These are phyloP conservation scores for Carex sylvatica DNA, from an alignment of 202 grass and related monocot genomes.

Conservation along the genomic window DNA sequence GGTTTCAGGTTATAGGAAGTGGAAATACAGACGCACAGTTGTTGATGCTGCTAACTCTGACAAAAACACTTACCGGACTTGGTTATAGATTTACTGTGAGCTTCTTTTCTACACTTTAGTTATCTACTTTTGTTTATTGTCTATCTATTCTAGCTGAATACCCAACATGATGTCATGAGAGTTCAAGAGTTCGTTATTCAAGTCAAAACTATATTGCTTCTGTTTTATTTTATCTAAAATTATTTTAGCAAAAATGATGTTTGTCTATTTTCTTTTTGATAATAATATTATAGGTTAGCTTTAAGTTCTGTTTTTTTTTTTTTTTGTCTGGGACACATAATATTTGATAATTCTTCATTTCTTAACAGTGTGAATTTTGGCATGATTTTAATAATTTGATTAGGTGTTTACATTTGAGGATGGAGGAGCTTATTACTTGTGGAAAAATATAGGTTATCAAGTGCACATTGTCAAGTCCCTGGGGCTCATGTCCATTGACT, in stretches of 20 bases:
- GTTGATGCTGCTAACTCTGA: conserved; percentile 76
- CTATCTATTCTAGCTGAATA: not conserved
- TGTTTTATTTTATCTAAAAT: not conserved
- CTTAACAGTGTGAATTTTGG: conserved; percentile 2
- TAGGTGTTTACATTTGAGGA: conserved; percentile 69
- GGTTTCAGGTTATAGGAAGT: conserved; percentile 66
- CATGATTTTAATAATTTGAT: conserved; percentile 11
- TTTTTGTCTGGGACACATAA: not conserved
- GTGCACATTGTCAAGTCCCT: conserved; percentile 42
- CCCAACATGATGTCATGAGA: not conserved
- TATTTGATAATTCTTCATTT: not conserved
- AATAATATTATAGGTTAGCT: not conserved
- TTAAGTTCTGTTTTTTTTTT: not conserved
- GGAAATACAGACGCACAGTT: conserved; percentile 53
- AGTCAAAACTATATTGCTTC: not conserved
- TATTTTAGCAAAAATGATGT: conserved; percentile 12
- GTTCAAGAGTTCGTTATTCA: not conserved
- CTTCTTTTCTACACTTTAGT: conserved; percentile 22
- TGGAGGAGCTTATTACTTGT: conserved; percentile 56
- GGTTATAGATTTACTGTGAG: conserved; percentile 75
- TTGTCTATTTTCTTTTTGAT: not conserved
- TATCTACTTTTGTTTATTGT: not conserved
- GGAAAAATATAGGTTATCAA: conserved; percentile 49
- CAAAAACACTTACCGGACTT: conserved; percentile 53
- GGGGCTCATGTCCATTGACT: conserved; percentile 47